Percentiles rank a stretch among this genome's conserved stretches.
phyloP scores from a whole-genome alignment of 2,329 filamentous ascomycete genomes.

The Paecilomyces sp. region DNA sequence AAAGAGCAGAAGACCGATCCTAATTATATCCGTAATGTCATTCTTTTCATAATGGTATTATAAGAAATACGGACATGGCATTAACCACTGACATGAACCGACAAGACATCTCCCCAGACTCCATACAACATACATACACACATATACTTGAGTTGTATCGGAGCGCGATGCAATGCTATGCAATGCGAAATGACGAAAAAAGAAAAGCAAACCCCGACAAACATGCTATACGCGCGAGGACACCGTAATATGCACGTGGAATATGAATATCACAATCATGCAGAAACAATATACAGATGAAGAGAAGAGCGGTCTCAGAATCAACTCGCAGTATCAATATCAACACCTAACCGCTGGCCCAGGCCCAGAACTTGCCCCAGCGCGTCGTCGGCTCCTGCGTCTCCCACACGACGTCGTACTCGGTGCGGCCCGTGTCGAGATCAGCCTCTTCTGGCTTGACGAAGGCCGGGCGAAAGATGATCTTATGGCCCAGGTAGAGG shows the following conservation, averaged over 20 bases:
- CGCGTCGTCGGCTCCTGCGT: conserved; percentile 21
- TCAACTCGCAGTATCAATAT: neutral
- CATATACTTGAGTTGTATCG: neutral
- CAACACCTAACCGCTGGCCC: conserved; percentile 10
- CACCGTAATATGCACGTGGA: neutral
- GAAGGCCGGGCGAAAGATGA: conserved; percentile 27
- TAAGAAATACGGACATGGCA: no score
- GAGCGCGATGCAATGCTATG: neutral
- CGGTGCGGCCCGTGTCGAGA: conserved; percentile 33
- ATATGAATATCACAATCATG: neutral
- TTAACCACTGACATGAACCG: neutral
- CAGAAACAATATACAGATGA: neutral
- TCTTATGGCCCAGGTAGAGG: conserved; percentile 56
- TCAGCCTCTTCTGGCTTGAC: conserved; percentile 36
- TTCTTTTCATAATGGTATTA: neutral
- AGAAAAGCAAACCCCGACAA: neutral
- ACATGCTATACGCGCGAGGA: neutral
- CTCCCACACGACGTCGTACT: conserved; percentile 28
- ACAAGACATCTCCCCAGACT: neutral
- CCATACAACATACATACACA: neutral
- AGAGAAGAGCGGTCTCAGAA: neutral
- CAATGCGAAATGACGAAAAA: neutral
- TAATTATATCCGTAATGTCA: neutral
- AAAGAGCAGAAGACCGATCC: no score
- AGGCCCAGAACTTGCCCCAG: conserved; percentile 20